phyloP scores from a whole-genome alignment of 2,329 filamentous ascomycete genomes.

The Colletotrichum paranaense region DNA sequence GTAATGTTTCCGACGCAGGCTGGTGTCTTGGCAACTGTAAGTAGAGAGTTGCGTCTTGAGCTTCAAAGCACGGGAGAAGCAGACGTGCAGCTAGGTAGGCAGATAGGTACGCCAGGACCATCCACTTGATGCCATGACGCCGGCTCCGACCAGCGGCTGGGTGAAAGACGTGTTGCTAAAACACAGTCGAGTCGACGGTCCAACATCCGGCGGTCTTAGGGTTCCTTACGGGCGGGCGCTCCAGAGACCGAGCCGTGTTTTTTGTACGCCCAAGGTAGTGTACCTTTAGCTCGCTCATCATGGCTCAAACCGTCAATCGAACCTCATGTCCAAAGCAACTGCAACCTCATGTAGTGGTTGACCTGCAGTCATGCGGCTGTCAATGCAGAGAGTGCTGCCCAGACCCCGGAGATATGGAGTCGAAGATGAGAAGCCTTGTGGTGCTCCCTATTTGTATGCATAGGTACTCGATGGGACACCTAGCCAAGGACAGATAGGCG shows the following conservation, averaged over 20 bases:
- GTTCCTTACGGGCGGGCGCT: constrained; percentile 1
- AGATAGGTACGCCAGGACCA: not conserved
- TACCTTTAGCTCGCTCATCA: not conserved
- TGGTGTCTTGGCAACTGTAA: not conserved
- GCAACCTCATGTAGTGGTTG: not conserved
- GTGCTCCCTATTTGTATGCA: no score
- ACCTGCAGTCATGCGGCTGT: not conserved
- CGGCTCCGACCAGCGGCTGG: not conserved
- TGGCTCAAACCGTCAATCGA: not conserved
- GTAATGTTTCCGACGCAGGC: not conserved
- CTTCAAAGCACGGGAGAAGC: not conserved
- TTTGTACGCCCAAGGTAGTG: not conserved
- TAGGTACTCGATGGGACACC: not conserved
- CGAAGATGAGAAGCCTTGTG: not conserved
- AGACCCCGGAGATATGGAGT: not conserved
- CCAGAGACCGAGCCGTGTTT: not conserved
- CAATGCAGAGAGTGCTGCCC: not conserved
- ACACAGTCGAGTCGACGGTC: constrained; percentile 1
- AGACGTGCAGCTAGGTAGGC: not conserved
- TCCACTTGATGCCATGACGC: not conserved
- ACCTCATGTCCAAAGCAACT: not conserved
- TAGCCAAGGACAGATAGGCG: not conserved
- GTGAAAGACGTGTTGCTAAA: not conserved
- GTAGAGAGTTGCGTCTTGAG: not conserved
- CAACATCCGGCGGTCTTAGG: not conserved